Base-by-base conservation (phyloP, 257 asterid species). In the Verbascum thapsus region DNA sequence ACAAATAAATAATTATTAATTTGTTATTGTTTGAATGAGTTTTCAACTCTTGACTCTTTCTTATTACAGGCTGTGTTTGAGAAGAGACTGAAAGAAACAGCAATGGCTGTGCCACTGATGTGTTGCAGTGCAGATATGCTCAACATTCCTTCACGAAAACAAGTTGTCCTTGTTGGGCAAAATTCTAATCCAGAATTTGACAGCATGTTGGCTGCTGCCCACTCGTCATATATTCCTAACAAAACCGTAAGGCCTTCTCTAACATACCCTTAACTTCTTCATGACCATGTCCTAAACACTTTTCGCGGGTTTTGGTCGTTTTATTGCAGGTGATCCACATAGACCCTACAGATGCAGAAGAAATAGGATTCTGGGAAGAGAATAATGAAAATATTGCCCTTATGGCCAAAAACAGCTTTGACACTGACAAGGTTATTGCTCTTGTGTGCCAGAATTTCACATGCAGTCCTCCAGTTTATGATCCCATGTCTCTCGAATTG, bases 41-140 rank as follows among this genome's bases (percentile, higher is more conserved):
- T 2, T 38, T 4, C 3, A 6, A n/a, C 5, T 22, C 13, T 12
- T 18, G 40, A 8, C 18, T 23, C 12, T 18, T 32, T 16, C 7
- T 6, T 50, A 15, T 53, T 32, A 16, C 81, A 92, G 99, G 96
- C 95, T 0, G 95, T 90, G 17, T 92, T 89, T 17, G 99, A 92
- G 90, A 87, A 78, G 88, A 77, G 99, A 57, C 74, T 92, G 71
- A 74, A 75, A 60, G 95, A 89, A 13, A 69, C 85, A 4, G 51
- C 95, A 0, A 60, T 79, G 76, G 99, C 97, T 0, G 81, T 89
- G 72, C 99, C 99, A 3, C 68, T 89, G 37, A 79, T 89, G 96
- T 89, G 99, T 70, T 89, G 97, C 9, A 97, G 82, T 0, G 97
- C 97, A 1, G 96, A 89, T 30, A 89, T 89, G 94, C 79, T 92